Conservation (phyloP, 148 eudicot genomes). For the Fallopia convolvulus region DNA sequence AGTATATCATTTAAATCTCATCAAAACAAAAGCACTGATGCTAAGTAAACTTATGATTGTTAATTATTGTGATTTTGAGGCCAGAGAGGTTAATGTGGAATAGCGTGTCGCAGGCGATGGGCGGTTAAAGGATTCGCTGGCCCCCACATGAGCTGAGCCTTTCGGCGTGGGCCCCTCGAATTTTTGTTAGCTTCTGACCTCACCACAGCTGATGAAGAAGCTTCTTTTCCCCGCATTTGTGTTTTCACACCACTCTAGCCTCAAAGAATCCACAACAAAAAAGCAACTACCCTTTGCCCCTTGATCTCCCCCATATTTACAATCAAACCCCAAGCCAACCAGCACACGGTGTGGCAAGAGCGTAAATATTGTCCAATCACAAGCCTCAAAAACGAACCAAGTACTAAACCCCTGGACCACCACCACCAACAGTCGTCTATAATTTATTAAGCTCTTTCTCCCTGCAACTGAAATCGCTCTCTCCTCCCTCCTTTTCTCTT, state of each 20-base stretch:
- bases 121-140: constrained; percentile 2
- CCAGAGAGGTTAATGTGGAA: not conserved
- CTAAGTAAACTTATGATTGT: too few species aligned
- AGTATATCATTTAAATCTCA: too few species aligned
- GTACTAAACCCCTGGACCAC: not conserved
- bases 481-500: not conserved
- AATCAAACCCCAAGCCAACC: not conserved
- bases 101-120: constrained; percentile 7
- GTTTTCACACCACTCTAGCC: constrained; percentile 3
- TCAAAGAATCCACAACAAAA: not conserved
- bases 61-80: too few species aligned
- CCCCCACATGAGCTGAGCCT: not conserved
- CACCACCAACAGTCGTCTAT: not conserved
- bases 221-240: constrained; percentile 3
- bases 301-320: not conserved
- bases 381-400: not conserved
- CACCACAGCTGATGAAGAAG: constrained; percentile 7
- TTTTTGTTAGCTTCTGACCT: constrained; percentile 10
- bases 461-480: constrained; percentile 1
- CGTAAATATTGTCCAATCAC: not conserved
- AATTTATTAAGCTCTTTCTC: not conserved
- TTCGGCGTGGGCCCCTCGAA: not conserved
- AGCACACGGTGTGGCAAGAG: not conserved
- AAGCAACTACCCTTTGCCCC: not conserved
- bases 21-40: too few species aligned